Percentiles rank a stretch among this genome's conserved stretches.
Evolutionary conservation across 2,329 filamentous ascomycete genomes (phyloP).

Genomic region (Epichloe glyceriae): DNA sequence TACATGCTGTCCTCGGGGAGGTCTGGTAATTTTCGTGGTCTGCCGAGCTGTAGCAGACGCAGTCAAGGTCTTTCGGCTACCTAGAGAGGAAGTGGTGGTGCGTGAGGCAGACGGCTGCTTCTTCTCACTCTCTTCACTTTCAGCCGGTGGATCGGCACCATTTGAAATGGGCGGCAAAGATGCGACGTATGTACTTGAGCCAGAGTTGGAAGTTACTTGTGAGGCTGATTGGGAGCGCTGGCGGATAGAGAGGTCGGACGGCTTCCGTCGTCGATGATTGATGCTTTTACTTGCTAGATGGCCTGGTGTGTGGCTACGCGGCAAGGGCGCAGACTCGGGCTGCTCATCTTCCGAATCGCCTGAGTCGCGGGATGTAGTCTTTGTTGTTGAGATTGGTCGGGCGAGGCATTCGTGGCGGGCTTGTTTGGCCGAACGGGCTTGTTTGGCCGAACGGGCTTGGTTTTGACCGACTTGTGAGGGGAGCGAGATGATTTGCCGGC

Average conservation of each 20-base stretch:
- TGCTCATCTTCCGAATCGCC: slow-evolving; percentile 23
- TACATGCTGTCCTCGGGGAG: slow-evolving; percentile 28
- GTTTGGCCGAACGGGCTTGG: slow-evolving; percentile 19
- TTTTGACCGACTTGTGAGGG: slow-evolving; percentile 13
- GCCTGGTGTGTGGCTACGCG: slow-evolving; percentile 48
- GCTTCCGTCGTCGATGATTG: slow-evolving; percentile 33
- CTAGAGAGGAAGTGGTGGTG: background rate
- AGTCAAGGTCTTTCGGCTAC: slow-evolving; percentile 19
- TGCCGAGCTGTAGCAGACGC: slow-evolving; percentile 8
- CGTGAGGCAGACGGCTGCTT: slow-evolving; percentile 12
- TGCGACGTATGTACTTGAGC: slow-evolving; percentile 11
- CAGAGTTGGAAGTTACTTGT: slow-evolving; percentile 18
- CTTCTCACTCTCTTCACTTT: slow-evolving; percentile 15
- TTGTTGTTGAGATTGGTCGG: slow-evolving; percentile 10
- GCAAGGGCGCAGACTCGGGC: slow-evolving; percentile 25
- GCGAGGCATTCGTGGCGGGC: slow-evolving; percentile 4
- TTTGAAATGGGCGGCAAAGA: slow-evolving; percentile 15
- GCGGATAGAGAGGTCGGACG: slow-evolving; percentile 39
- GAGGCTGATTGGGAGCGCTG: slow-evolving; percentile 41
- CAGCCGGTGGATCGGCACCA: slow-evolving; percentile 14
- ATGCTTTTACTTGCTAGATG: slow-evolving; percentile 46
- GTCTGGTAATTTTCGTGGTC: slow-evolving; percentile 11
- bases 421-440: slow-evolving; percentile 6
- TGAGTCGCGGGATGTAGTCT: slow-evolving; percentile 11
- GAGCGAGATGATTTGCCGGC: slow-evolving; percentile 16